These are phyloP conservation scores for Sphagnurus paluster DNA, from an alignment of 1,284 basidiomycete species.

Conservation along the genomic window DNA sequence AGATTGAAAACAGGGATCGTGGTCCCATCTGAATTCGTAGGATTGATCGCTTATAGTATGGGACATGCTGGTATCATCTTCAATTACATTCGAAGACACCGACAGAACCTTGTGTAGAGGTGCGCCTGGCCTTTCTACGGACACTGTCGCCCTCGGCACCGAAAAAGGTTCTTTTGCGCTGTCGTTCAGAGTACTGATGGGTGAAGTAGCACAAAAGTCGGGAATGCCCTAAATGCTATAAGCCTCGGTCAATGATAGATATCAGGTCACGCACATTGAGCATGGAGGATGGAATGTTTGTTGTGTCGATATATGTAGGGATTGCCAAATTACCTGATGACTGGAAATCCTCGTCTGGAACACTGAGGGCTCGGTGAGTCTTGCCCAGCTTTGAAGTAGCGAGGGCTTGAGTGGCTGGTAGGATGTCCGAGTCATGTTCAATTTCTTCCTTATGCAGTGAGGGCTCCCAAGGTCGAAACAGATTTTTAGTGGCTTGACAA, in stretches of 20 bases:
- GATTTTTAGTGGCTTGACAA: constrained; percentile 8
- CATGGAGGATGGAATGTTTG: background rate
- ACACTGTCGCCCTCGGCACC: constrained; percentile 2
- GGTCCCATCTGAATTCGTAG: constrained; percentile 14
- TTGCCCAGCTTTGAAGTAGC: constrained; percentile 33
- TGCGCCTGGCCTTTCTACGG: constrained; percentile 1
- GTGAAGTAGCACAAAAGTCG: constrained; percentile 7
- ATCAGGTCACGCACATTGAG: constrained; percentile 11
- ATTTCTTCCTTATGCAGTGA: constrained; percentile 15
- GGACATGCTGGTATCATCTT: background rate
- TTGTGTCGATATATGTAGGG: background rate
- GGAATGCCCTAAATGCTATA: constrained; percentile 16
- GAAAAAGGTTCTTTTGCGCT: constrained; percentile 23
- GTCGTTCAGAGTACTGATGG: background rate
- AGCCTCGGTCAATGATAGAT: constrained; percentile 6
- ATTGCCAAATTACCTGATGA: background rate
- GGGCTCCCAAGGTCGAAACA: constrained; percentile 7
- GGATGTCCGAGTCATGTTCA: constrained; percentile 14
- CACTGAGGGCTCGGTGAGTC: background rate
- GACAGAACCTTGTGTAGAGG: background rate
- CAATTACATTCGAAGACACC: constrained; percentile 2
- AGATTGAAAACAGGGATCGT: constrained; percentile 38
- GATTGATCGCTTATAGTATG: background rate
- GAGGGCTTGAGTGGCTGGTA: constrained; percentile 36
- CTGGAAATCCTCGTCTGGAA: background rate